A percentile compares a stretch with the other conserved stretches of the same genome.
Conservation (phyloP, 2,329 filamentous ascomycete genomes). For the Pseudogymnoascus sp. region DNA sequence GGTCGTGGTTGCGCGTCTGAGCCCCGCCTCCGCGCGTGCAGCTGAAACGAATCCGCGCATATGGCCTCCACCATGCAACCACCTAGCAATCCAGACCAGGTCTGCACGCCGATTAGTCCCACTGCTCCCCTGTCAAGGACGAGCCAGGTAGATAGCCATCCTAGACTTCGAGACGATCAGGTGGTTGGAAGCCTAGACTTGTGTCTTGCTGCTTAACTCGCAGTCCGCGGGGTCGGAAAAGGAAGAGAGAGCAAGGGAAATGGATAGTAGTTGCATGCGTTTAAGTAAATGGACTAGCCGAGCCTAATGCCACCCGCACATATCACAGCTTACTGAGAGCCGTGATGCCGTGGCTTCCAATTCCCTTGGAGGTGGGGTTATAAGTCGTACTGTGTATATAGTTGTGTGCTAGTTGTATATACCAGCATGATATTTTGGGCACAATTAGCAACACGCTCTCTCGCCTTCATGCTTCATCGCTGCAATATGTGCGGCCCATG, state of each 20-base stretch:
- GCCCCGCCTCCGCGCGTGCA: neutral
- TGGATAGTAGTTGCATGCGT: neutral
- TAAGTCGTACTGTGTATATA: no score
- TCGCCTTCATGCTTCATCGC: neutral
- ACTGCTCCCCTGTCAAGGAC: neutral
- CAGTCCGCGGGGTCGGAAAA: no score
- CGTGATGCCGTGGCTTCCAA: no score
- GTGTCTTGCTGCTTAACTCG: neutral
- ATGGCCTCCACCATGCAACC: neutral
- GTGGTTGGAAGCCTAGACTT: neutral
- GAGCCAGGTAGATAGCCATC: neutral
- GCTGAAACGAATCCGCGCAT: neutral
- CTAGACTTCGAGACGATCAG: neutral
- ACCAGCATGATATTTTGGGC: no score
- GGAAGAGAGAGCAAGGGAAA: neutral
- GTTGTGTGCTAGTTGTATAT: no score
- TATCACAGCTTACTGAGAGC: neutral
- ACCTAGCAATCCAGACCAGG: neutral
- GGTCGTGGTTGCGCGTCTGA: neutral
- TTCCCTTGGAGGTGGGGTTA: no score
- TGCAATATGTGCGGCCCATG: neutral
- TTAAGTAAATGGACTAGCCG: neutral
- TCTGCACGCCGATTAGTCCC: neutral
- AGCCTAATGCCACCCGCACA: no score
- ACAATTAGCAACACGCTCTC: no score